Conservation (phyloP, 78 protist species). For the Dictyostelium intermedium region DNA sequence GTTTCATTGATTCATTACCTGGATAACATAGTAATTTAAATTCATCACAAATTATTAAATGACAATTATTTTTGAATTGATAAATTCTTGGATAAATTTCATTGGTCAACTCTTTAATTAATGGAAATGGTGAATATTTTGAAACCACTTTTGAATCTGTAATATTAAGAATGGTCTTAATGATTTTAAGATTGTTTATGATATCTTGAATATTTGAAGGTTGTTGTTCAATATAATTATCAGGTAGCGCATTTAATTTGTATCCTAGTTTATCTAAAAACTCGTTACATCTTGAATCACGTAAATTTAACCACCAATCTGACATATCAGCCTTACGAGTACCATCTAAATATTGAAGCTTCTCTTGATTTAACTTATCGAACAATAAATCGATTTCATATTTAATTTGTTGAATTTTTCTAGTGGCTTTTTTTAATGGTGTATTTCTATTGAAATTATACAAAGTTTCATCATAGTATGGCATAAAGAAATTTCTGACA, state of each 20-base stretch:
- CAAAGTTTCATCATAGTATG: conserved; percentile 3
- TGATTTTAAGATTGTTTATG: neutral
- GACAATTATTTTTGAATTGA: conserved; percentile 4
- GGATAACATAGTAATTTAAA: neutral
- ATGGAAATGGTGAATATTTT: conserved; percentile 3
- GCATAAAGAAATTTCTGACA: conserved; percentile 21
- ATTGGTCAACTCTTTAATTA: conserved; percentile 21
- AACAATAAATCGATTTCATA: conserved; percentile 43
- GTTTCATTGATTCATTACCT: neutral
- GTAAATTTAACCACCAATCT: conserved; percentile 64
- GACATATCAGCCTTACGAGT: conserved; percentile 31
- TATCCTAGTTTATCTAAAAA: conserved; percentile 33
- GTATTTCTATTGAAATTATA: neutral
- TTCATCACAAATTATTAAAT: conserved; percentile 36
- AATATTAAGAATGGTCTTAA: conserved; percentile 9
- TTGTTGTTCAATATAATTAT: conserved; percentile 55
- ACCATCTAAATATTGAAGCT: conserved; percentile 26
- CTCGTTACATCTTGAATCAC: conserved; percentile 1
- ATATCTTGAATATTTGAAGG: conserved; percentile 50
- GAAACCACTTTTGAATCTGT: neutral
- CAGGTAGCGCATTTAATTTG: conserved; percentile 43
- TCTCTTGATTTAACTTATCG: conserved; percentile 19
- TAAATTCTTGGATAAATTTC: conserved; percentile 58
- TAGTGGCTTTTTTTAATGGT: conserved; percentile 1
- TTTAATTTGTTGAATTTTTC: conserved; percentile 42